Percentiles rank a stretch among this genome's conserved stretches.
phyloP scores from a whole-genome alignment of 2,329 filamentous ascomycete genomes.

The Coniosporium tulheliwenetii region DNA sequence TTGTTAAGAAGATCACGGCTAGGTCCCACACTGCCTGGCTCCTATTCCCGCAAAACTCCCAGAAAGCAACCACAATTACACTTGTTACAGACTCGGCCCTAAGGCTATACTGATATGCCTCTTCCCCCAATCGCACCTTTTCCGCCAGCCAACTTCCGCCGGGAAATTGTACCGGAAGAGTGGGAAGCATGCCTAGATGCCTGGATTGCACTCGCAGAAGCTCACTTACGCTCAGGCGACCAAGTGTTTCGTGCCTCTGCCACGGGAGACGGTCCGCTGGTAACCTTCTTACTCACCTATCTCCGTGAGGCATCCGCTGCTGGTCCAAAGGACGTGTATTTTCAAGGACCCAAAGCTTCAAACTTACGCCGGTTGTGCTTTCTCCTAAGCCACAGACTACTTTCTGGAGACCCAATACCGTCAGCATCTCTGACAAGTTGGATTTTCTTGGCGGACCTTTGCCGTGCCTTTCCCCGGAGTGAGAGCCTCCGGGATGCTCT shows the following conservation, averaged over 20 bases:
- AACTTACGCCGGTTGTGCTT: conserved; percentile 49
- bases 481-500: conserved; percentile 36
- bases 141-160: conserved; percentile 51
- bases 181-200: conserved; percentile 66
- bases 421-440: conserved; percentile 39
- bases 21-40: too few relatives aligned
- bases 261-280: conserved; percentile 41
- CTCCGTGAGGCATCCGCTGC: conserved; percentile 36
- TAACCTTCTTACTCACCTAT: conserved; percentile 51
- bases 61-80: too few relatives aligned
- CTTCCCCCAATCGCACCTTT: conserved; percentile 66
- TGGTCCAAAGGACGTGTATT: conserved; percentile 7
- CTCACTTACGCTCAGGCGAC: conserved; percentile 45
- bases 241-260: conserved; percentile 37
- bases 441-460: conserved; percentile 53
- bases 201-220: conserved; percentile 54
- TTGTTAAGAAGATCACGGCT: neutral
- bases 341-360: conserved; percentile 21
- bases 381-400: conserved; percentile 43
- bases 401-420: conserved; percentile 32
- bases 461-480: conserved; percentile 50
- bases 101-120: conserved; percentile 15
- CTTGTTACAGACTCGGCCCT: too few relatives aligned
- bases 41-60: too few relatives aligned
- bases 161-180: conserved; percentile 50